These are phyloP conservation scores for Paramecium pentaurelia DNA, from an alignment of 73 alveolate genomes.

Conservation along the genomic window DNA sequence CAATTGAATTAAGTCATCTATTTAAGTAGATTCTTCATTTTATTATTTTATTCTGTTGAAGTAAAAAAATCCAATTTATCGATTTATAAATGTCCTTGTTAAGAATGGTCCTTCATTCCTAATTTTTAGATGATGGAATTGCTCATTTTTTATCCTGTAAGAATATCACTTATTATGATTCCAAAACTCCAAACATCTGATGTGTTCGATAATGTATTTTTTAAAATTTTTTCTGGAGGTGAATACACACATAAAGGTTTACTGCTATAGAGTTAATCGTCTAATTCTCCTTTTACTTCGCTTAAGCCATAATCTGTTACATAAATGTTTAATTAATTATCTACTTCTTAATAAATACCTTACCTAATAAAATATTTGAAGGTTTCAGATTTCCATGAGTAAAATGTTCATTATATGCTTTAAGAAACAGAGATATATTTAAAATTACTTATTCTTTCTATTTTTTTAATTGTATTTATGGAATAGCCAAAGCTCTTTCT, in stretches of 20 bases:
- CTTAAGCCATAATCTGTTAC: not conserved
- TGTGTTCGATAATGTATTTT: not conserved
- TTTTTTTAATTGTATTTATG: not conserved
- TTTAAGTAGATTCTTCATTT: not conserved
- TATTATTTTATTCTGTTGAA: not conserved
- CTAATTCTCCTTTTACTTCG: not conserved
- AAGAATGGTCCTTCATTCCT: not conserved
- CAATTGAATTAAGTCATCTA: not conserved
- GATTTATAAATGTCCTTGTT: not conserved
- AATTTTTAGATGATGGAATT: not conserved
- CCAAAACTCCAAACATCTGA: conserved; percentile 46
- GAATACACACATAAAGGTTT: not conserved
- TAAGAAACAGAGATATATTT: not conserved
- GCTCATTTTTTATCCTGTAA: not conserved
- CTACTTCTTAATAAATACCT: not conserved
- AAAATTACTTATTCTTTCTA: not conserved
- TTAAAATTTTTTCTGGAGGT: conserved; percentile 6
- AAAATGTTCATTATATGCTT: not conserved
- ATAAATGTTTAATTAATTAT: not conserved
- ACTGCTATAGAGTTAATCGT: not conserved
- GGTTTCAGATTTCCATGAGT: conserved; percentile 10
- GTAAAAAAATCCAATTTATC: not conserved
- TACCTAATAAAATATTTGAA: not conserved
- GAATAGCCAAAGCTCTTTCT: not conserved
- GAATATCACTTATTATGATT: not conserved